Percentiles rank a stretch among this genome's conserved stretches.
Conservation (phyloP, 495 filamentous ascomycete genomes). For the Cercophora samala region DNA sequence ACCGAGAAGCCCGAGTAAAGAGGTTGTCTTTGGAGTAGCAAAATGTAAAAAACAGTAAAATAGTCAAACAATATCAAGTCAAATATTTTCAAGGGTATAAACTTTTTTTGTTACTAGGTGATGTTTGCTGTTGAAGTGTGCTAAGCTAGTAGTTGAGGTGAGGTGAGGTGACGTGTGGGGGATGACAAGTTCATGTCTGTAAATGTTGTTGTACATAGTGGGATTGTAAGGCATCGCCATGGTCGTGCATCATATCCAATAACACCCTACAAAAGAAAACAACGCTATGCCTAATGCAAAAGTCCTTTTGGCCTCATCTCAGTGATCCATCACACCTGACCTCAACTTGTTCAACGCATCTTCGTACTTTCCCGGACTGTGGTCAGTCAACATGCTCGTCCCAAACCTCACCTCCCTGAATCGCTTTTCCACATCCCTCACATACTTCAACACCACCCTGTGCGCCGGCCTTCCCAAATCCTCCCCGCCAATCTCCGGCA, state of each 20-base stretch:
- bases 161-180: too few species aligned
- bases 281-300: neutral
- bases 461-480: constrained; percentile 60
- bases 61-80: neutral
- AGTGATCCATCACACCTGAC: constrained; percentile 30
- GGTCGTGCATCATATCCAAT: neutral
- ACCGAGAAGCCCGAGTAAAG: constrained; percentile 35
- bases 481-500: constrained; percentile 32
- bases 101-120: neutral
- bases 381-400: constrained; percentile 69
- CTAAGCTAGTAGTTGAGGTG: neutral
- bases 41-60: constrained; percentile 3
- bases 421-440: constrained; percentile 60
- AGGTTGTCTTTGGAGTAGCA: neutral
- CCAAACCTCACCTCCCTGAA: constrained; percentile 72
- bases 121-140: neutral
- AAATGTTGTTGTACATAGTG: neutral
- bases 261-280: neutral
- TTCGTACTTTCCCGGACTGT: constrained; percentile 75
- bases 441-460: constrained; percentile 61
- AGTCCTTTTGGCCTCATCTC: neutral
- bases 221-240: neutral
- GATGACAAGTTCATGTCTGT: neutral
- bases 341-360: constrained; percentile 43
- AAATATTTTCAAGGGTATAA: neutral